Conservation (phyloP, 306 rosid genomes). For the Prunus dulcis region DNA sequence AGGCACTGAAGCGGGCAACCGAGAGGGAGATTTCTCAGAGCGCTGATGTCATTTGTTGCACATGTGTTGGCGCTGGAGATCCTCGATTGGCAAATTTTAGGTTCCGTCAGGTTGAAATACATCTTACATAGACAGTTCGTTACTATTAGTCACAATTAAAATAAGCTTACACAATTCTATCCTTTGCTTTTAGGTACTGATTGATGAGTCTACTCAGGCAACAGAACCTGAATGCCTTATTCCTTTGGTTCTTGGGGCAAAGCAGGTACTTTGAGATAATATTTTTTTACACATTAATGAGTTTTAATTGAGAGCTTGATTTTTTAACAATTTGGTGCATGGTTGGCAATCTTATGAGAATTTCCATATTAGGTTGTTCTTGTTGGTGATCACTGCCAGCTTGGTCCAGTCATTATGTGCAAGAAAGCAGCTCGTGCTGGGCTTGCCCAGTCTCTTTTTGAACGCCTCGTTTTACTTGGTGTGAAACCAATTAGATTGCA, state of each 20-base stretch:
- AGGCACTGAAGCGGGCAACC: constrained; percentile 96
- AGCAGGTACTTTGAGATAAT: constrained; percentile 60
- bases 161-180: constrained; percentile 19
- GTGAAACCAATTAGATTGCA: constrained; percentile 98
- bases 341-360: constrained; percentile 7
- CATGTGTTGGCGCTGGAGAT: constrained; percentile 99
- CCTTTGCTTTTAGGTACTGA: constrained; percentile 65
- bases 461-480: constrained; percentile 93
- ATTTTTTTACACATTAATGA: not conserved
- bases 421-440: constrained; percentile 99
- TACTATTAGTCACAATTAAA: constrained; percentile 4
- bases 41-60: constrained; percentile 99
- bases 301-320: not conserved
- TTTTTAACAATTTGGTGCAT: not conserved
- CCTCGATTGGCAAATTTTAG: constrained; percentile 96
- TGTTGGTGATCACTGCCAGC: constrained; percentile 99
- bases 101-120: constrained; percentile 87
- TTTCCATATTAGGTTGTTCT: constrained; percentile 72
- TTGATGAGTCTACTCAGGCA: constrained; percentile 99
- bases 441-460: constrained; percentile 96
- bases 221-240: constrained; percentile 99
- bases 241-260: constrained; percentile 98
- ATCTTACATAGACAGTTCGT: constrained; percentile 4
- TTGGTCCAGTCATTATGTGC: constrained; percentile 99
- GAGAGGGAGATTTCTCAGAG: constrained; percentile 99